Conservation (phyloP, 345 rosid species). For the Brassica napus region DNA sequence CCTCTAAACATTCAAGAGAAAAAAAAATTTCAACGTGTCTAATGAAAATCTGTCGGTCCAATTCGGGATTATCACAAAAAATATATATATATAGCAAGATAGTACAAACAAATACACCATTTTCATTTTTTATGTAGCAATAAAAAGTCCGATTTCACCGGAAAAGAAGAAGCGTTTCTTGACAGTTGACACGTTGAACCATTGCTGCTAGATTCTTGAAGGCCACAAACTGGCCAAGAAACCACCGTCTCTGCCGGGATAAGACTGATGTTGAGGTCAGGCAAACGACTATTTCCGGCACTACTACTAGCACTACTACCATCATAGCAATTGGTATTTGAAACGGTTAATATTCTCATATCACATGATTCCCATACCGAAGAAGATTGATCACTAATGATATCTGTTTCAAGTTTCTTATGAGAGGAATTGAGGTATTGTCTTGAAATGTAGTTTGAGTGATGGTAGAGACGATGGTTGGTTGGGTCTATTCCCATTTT, state of each 20-base stretch:
- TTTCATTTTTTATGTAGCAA: neutral
- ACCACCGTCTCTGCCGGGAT: neutral
- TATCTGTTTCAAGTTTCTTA: slow-evolving; percentile 25
- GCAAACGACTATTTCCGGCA: slow-evolving; percentile 16
- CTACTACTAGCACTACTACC: neutral
- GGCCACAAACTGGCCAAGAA: slow-evolving; percentile 1
- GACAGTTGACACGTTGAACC: slow-evolving; percentile 8
- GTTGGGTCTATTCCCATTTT: slow-evolving; percentile 80
- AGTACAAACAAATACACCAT: neutral
- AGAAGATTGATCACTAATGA: slow-evolving; percentile 34
- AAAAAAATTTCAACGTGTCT: neutral
- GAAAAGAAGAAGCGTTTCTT: slow-evolving; percentile 37
- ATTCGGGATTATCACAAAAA: neutral
- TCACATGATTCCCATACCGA: slow-evolving; percentile 30
- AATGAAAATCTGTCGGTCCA: neutral
- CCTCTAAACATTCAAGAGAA: too few relatives aligned
- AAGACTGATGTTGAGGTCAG: slow-evolving; percentile 37
- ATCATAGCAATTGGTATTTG: slow-evolving; percentile 13
- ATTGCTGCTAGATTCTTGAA: slow-evolving; percentile 16
- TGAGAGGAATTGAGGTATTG: slow-evolving; percentile 28
- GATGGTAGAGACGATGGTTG: slow-evolving; percentile 55
- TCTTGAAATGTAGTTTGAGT: slow-evolving; percentile 11
- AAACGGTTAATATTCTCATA: slow-evolving; percentile 1
- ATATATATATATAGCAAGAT: neutral
- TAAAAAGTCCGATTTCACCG: neutral